These are phyloP conservation scores for Pulveroboletus sp. DNA, from an alignment of 768 basidiomycete species.

Conservation along the genomic window DNA sequence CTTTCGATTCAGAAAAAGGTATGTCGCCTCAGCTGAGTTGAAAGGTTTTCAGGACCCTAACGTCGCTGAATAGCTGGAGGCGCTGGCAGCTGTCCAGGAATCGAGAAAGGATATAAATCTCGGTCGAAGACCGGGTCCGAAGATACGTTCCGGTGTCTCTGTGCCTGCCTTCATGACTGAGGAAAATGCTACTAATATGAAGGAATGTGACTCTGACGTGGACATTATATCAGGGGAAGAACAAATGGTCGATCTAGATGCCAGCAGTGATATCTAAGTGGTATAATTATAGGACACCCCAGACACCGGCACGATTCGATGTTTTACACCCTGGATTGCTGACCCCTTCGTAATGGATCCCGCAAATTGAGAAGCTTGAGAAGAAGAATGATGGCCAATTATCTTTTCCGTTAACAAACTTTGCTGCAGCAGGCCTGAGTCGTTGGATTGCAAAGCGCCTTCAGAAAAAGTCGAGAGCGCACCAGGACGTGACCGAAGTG, in stretches of 20 bases:
- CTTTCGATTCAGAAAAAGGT: conserved; percentile 58
- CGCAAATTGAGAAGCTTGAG: no score
- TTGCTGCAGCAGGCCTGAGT: no score
- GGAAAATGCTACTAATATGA: not conserved
- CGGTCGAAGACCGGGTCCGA: conserved; percentile 60
- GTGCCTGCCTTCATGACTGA: conserved; percentile 33
- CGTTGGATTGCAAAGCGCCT: no score
- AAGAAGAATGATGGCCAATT: no score
- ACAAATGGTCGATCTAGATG: conserved; percentile 21
- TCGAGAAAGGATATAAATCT: conserved; percentile 53
- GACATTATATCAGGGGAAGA: conserved; percentile 7
- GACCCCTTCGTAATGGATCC: no score
- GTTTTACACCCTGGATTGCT: not conserved
- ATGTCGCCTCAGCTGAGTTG: not conserved
- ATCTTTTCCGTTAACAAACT: no score
- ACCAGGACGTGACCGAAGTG: no score
- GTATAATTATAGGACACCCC: not conserved
- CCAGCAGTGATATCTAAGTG: conserved; percentile 17
- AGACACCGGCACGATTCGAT: not conserved
- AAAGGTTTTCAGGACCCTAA: not conserved
- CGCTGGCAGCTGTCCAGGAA: conserved; percentile 48
- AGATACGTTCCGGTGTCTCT: conserved; percentile 58
- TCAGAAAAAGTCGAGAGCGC: no score
- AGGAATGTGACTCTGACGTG: conserved; percentile 14
- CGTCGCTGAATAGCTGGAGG: conserved; percentile 43